Base-by-base conservation (phyloP, 208 protist genomes). In the Trypanosoma boissoni region DNA sequence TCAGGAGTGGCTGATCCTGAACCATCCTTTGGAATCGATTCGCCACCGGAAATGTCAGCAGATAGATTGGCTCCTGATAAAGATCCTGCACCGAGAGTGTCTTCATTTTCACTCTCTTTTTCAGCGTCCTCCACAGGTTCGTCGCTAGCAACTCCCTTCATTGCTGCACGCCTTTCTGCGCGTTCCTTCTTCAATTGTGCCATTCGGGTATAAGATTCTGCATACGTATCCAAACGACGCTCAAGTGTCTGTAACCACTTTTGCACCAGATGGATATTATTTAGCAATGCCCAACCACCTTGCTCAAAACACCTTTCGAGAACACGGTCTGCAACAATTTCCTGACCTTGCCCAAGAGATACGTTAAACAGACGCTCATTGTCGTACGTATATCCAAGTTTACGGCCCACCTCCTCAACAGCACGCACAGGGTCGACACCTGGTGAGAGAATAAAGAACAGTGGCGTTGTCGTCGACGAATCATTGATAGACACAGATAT, bases 361-460 rank as follows among this genome's bases (percentile, higher is more conserved):
- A 99, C 92, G 64, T 97, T 93, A 76, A 90, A 92, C 57, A 99
- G 83, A 49, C 91, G 86, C 58, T 97, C 94, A 28, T 95, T 97
- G 64, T 98, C 94, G 57, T 96, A 92, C 28, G 95, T 97, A 68
- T 91, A 98, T 24, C 96, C 97, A 24, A 97, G 57, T 69, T 97
- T 96, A 45, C 88, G 81, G 31, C 97, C 98, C 4, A 99, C 83
- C 48, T 88, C 79, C 67, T 99, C 96, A 27, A 97, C 84, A 42
- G 92, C 76, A 59, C 95, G 92, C 46, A 99, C 86, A 9, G 98
- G 98, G 71, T 99, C 98, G 23, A 98, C 96, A 79, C 98, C 98
- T 46, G 98, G 94, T 4, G 98, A 99, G 37, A 99, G 86, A 53
- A 99, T 99, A 78, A 99, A 99, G 92, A 99, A 99, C 24, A 99